A percentile compares a stretch with the other conserved stretches of the same genome.
phyloP scores from a whole-genome alignment of 257 asterid genomes.

The Mentha longifolia region DNA sequence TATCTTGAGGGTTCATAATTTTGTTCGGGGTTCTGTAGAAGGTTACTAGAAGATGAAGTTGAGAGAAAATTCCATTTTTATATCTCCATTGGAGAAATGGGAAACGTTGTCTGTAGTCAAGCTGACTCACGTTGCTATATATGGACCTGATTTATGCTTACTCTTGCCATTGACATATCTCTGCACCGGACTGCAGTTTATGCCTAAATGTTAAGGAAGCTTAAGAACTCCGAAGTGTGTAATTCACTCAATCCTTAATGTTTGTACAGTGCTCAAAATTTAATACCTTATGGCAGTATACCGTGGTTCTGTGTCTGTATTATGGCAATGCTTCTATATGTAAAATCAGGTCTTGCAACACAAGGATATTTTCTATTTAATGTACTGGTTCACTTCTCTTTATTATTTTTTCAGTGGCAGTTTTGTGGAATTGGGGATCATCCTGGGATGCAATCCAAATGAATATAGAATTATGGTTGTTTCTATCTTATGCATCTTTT shows the following conservation, averaged over 20 bases:
- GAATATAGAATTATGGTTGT: not conserved
- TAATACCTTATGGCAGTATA: slow-evolving; percentile 17
- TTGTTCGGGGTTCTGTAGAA: slow-evolving; percentile 24
- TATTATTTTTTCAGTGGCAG: not conserved
- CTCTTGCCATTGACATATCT: slow-evolving; percentile 10
- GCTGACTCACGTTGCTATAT: not conserved
- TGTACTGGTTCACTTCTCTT: not conserved
- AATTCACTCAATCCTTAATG: slow-evolving; percentile 20
- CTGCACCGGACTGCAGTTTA: slow-evolving; percentile 27
- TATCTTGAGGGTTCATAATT: slow-evolving; percentile 49
- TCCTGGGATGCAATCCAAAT: not conserved
- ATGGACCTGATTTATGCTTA: slow-evolving; percentile 4
- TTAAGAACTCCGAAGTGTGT: slow-evolving; percentile 20
- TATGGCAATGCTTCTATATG: slow-evolving; percentile 30
- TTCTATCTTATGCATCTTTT: not conserved
- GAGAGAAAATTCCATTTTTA: not conserved
- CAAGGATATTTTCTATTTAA: not conserved
- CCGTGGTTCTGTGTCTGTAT: slow-evolving; percentile 16
- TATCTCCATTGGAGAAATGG: slow-evolving; percentile 7
- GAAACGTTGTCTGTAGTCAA: slow-evolving; percentile 1
- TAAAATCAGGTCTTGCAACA: slow-evolving; percentile 21
- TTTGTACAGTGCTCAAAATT: slow-evolving; percentile 38
- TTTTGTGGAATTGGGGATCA: not conserved
- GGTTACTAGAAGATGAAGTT: slow-evolving; percentile 8
- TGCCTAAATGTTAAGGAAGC: slow-evolving; percentile 33